Evolutionary conservation across 345 rosid species (phyloP).

Genomic region (Theobroma cacao): DNA sequence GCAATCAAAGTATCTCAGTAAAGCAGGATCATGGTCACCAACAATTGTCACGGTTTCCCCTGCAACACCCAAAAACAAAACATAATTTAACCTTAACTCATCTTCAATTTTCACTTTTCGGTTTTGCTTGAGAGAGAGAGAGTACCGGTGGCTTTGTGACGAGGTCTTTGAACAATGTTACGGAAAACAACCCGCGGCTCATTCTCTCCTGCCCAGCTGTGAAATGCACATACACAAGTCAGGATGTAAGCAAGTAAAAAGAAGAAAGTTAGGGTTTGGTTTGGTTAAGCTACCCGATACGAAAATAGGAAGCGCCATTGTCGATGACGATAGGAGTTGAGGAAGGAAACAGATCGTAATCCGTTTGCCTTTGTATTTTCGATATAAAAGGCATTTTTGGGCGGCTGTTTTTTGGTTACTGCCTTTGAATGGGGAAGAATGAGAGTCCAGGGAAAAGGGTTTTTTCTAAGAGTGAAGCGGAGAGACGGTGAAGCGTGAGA

Average conservation of each 20-base stretch:
- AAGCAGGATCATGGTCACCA: conserved; percentile 75
- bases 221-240: neutral
- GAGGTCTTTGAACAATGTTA: conserved; percentile 94
- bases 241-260: too few species aligned
- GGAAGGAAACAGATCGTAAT: conserved; percentile 59
- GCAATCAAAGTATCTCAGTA: conserved; percentile 89
- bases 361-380: conserved; percentile 63
- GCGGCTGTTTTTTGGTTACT: neutral
- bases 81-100: neutral
- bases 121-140: neutral
- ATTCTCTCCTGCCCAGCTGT: conserved; percentile 96
- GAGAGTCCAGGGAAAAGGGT: neutral
- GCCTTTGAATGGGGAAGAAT: neutral
- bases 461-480: neutral
- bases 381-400: conserved; percentile 58
- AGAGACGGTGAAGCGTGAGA: neutral
- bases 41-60: conserved; percentile 92
- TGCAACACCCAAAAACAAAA: conserved; percentile 22
- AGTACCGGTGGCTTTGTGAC: conserved; percentile 87
- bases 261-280: conserved; percentile 31
- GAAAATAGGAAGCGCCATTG: conserved; percentile 95
- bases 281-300: conserved; percentile 66
- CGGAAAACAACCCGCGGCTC: conserved; percentile 94
- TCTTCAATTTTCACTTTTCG: neutral
- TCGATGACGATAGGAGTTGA: conserved; percentile 89